Conservation (phyloP, 208 protist species). For the Leishmania martiniquensis region DNA sequence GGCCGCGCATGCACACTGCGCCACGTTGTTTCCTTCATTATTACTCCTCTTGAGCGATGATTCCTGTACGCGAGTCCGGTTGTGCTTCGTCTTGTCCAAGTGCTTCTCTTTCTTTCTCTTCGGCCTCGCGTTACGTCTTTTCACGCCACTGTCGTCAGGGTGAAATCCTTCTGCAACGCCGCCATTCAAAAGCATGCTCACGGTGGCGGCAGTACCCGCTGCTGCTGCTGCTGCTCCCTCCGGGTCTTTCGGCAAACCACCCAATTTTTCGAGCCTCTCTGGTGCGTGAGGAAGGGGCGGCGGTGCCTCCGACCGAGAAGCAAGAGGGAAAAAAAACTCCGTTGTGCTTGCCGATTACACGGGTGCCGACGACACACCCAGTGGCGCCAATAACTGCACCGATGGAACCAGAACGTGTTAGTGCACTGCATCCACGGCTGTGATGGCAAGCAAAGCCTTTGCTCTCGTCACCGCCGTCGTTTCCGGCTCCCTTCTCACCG, state of each 20-base stretch:
- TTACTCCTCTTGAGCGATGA: background rate
- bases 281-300: background rate
- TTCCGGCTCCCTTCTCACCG: background rate
- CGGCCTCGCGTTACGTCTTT: background rate
- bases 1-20: background rate
- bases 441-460: background rate
- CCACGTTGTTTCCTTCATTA: background rate
- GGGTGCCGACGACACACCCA: background rate
- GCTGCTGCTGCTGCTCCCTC: background rate
- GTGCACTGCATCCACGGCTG: background rate
- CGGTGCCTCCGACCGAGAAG: background rate
- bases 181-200: background rate
- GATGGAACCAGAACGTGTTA: background rate
- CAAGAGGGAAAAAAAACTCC: background rate
- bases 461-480: background rate
- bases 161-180: background rate
- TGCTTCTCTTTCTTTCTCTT: conserved; percentile 14
- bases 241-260: background rate
- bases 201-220: background rate
- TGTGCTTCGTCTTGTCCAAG: conserved; percentile 11
- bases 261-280: background rate
- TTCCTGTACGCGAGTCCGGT: background rate
- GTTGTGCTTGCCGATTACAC: background rate
- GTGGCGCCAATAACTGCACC: background rate
- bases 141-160: background rate